A percentile compares a stretch with the other conserved stretches of the same genome.
Evolutionary conservation across 441 rosid species (phyloP).

Genomic region (Metrosideros polymorpha): DNA sequence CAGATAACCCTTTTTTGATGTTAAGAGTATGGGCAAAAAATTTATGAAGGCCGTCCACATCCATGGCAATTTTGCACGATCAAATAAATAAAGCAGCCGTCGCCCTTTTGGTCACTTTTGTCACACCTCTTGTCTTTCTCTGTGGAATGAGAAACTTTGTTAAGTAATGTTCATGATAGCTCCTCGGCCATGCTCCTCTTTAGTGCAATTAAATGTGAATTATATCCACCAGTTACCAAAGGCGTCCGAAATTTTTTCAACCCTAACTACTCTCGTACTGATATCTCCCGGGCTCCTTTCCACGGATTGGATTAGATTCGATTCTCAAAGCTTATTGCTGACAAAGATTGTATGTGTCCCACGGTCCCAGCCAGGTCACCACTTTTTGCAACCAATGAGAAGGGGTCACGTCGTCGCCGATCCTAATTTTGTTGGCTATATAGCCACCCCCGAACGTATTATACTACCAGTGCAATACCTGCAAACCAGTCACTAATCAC

Average conservation of each 20-base stretch:
- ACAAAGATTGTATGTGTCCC: constrained; percentile 9
- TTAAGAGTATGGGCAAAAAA: background rate
- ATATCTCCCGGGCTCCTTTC: background rate
- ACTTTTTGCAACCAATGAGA: constrained; percentile 10
- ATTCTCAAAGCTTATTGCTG: background rate
- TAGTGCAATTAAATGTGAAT: constrained; percentile 10
- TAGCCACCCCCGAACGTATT: background rate
- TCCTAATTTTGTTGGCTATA: background rate
- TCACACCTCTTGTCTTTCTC: background rate
- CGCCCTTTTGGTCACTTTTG: background rate
- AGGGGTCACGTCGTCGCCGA: constrained; percentile 3
- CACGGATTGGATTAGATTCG: background rate
- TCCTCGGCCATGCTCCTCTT: background rate
- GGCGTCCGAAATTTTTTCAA: background rate
- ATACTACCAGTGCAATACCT: background rate
- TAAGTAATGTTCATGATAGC: background rate
- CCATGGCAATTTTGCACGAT: background rate
- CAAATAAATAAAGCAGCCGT: background rate
- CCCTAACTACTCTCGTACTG: background rate
- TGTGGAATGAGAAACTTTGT: background rate
- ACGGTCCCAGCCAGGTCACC: background rate
- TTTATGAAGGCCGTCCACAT: background rate
- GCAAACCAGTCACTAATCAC: background rate
- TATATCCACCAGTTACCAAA: constrained; percentile 4
- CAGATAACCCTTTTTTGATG: background rate